Percentiles rank a stretch among this genome's conserved stretches.
Evolutionary conservation across 2,329 filamentous ascomycete species (phyloP).

Genomic region (Coniosporium tulheliwenetii): DNA sequence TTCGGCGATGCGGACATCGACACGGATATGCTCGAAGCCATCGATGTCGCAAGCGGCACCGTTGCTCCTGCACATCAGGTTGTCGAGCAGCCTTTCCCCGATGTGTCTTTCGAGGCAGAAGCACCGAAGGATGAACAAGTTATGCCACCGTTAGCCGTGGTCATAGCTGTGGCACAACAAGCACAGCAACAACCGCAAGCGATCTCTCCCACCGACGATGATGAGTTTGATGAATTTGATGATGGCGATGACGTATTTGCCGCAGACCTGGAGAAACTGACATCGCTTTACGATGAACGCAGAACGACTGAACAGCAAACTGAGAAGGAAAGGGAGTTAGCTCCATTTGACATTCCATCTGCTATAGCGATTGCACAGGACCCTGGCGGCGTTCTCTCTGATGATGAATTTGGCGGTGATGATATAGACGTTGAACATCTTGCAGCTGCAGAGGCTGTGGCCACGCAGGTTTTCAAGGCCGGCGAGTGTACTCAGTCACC

Average conservation of each 20-base stretch:
- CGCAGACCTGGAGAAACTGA: conserved; percentile 42
- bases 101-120: background rate
- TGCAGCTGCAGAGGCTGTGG: conserved; percentile 52
- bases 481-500: conserved; percentile 17
- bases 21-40: conserved; percentile 5
- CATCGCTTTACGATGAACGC: conserved; percentile 34
- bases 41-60: background rate
- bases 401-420: conserved; percentile 58
- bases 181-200: background rate
- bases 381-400: conserved; percentile 32
- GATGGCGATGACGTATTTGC: conserved; percentile 34
- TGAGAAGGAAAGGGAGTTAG: too few relatives aligned
- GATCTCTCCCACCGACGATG: conserved; percentile 1
- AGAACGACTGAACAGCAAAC: too few relatives aligned
- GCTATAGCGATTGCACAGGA: too few relatives aligned
- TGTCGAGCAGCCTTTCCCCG: too few relatives aligned
- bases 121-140: background rate
- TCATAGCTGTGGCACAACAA: background rate
- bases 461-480: conserved; percentile 48
- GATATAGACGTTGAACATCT: conserved; percentile 57
- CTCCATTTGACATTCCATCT: too few relatives aligned
- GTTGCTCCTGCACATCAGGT: background rate
- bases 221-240: conserved; percentile 26
- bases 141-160: background rate
- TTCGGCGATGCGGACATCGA: conserved; percentile 10